Conservation (phyloP, 2,329 filamentous ascomycete species). For the Exophiala sp. region DNA sequence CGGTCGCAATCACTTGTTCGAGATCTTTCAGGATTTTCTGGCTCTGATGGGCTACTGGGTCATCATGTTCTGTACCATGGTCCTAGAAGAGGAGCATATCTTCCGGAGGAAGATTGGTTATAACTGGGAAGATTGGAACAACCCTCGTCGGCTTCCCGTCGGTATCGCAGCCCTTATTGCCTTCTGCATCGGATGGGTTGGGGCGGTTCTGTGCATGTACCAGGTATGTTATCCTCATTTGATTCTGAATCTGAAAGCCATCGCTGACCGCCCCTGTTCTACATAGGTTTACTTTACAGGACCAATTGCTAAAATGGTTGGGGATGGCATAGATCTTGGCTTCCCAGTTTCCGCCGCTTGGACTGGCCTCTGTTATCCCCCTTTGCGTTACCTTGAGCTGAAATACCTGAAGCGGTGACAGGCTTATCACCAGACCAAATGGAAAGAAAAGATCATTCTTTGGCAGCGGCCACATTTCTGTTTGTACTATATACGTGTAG, state of each 20-base stretch:
- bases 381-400: background rate
- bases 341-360: constrained; percentile 57
- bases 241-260: constrained; percentile 52
- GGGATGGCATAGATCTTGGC: constrained; percentile 37
- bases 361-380: constrained; percentile 52
- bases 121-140: constrained; percentile 58
- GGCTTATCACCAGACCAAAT: no score
- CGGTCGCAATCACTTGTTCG: constrained; percentile 54
- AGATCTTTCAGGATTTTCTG: constrained; percentile 64
- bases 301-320: no score
- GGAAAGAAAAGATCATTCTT: no score
- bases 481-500: no score
- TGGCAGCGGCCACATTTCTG: no score
- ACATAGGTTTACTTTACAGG: no score
- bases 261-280: no score
- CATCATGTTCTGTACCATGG: constrained; percentile 59
- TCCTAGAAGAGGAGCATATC: constrained; percentile 53
- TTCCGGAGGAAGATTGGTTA: constrained; percentile 54
- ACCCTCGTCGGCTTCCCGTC: constrained; percentile 53
- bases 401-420: no score
- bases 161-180: constrained; percentile 57
- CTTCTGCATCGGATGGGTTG: constrained; percentile 62
- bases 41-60: constrained; percentile 68
- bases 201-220: constrained; percentile 61
- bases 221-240: constrained; percentile 65